Percentiles rank a stretch among this genome's conserved stretches.
Conservation (phyloP, 805 yeast genomes). For the Hyphopichia homilentoma region DNA sequence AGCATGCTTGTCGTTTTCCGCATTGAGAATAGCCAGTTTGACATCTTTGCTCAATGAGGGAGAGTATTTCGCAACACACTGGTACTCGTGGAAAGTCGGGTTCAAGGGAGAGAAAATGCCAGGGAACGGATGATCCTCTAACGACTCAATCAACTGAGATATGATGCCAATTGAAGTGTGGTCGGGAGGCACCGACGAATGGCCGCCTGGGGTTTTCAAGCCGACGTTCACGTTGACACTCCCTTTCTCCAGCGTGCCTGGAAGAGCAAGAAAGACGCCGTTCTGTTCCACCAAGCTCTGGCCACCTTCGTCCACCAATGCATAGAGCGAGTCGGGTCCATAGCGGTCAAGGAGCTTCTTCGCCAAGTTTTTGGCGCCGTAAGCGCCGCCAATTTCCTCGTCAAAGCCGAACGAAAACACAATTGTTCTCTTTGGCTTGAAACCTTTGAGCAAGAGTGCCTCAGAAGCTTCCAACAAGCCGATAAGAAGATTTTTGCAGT, state of each 20-base stretch:
- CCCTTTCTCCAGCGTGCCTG: constrained; percentile 18
- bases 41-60: constrained; percentile 18
- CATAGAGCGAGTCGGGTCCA: constrained; percentile 11
- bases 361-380: constrained; percentile 12
- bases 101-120: constrained; percentile 18
- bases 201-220: constrained; percentile 26
- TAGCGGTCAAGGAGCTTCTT: constrained; percentile 7
- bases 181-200: constrained; percentile 26
- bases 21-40: constrained; percentile 27
- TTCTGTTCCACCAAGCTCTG: constrained; percentile 13
- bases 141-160: constrained; percentile 14
- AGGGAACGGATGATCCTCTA: constrained; percentile 18
- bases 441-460: constrained; percentile 8
- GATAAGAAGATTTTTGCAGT: constrained; percentile 25
- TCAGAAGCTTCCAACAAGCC: constrained; percentile 17
- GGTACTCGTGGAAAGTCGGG: constrained; percentile 23
- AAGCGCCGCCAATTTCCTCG: constrained; percentile 13
- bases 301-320: constrained; percentile 15
- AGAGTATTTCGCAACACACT: constrained; percentile 25
- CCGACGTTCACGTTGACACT: constrained; percentile 9
- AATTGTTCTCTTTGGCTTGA: constrained; percentile 12
- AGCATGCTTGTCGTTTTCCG: constrained; percentile 31
- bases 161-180: constrained; percentile 27
- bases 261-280: constrained; percentile 8
- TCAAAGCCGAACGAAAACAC: constrained; percentile 14